Evolutionary conservation across 768 basidiomycete genomes (phyloP), one percentile per base, ranked within the genome.

Genomic region (Tephrocybe sp.): DNA sequence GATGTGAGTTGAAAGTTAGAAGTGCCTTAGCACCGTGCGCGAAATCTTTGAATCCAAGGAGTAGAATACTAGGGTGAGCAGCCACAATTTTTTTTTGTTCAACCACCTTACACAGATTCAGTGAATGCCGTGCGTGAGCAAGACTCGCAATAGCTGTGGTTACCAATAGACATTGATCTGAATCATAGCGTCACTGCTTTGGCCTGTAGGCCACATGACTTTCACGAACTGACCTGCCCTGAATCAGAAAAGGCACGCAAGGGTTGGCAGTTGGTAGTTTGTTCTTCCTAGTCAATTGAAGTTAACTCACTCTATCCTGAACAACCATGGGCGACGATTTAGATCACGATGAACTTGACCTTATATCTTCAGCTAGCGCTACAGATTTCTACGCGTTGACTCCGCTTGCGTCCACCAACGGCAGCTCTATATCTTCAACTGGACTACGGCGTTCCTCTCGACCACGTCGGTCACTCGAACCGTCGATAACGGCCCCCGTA

Each of bases 281-380:
- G n/a, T n/a, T n/a, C n/a, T n/a, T n/a, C n/a, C n/a, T 23, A 14
- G 5, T 22, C 13, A 32, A 23, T 11, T 33, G 9, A 19, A 26
- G 14, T 39, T 19, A 4, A 36, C 9, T 8, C 30, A 20, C 8
- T 8, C 13, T 35, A 6, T 41, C 23, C 34, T 16, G 31, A 22
- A 30, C 30, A 33, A 26, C 23, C 32, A 52, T 56, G 51, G 34
- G 20, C 5, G 20, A 46, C 1, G 5, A 49, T 9, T 16, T 16
- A 20, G 51, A 55, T 17, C 36, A 38, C 31, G 59, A 61, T 20
- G 53, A 59, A 13, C 48, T 54, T 16, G 52, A 59, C 26, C 31
- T 58, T 10, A 31, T 57, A 32, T 32, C 48, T 3, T 2, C 41
- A 1, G 35, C 13, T 1, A 35, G 4, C 5, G 26, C 49, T 35